A percentile compares a stretch with the other conserved stretches of the same genome.
phyloP scores from a whole-genome alignment of 352 stramenopile species.

The Pythium monospermum region DNA sequence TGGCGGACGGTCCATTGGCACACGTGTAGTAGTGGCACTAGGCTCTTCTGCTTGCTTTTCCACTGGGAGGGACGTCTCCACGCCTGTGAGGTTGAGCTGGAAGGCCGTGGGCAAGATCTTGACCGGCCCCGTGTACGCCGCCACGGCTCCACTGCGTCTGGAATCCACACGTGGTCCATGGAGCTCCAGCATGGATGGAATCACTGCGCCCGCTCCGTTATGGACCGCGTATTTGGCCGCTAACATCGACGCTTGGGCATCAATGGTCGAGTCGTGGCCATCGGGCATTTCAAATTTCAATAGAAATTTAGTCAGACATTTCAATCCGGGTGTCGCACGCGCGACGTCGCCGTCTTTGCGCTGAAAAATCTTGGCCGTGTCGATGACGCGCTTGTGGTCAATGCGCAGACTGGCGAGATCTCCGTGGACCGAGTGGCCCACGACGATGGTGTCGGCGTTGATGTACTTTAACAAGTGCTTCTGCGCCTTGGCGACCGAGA shows the following conservation, averaged over 20 bases:
- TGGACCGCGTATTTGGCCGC: constrained; percentile 72
- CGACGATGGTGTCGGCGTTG: constrained; percentile 73
- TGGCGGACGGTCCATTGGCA: constrained; percentile 12
- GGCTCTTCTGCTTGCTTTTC: neutral
- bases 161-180: constrained; percentile 32
- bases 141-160: neutral
- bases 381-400: constrained; percentile 72
- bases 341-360: constrained; percentile 36
- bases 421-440: constrained; percentile 74
- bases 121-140: constrained; percentile 28
- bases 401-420: constrained; percentile 74
- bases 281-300: constrained; percentile 81
- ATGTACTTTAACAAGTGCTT: constrained; percentile 86
- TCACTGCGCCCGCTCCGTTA: constrained; percentile 53
- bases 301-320: constrained; percentile 74
- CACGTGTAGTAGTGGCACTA: constrained; percentile 2
- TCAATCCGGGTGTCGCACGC: constrained; percentile 55
- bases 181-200: constrained; percentile 59
- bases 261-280: constrained; percentile 80
- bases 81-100: constrained; percentile 21
- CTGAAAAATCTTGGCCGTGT: constrained; percentile 78
- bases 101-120: constrained; percentile 45
- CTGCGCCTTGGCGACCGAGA: constrained; percentile 65
- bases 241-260: constrained; percentile 84
- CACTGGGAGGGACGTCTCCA: neutral